These are phyloP conservation scores for Diaporthe longicolla DNA, from an alignment of 2,329 filamentous ascomycete genomes.

Conservation along the genomic window DNA sequence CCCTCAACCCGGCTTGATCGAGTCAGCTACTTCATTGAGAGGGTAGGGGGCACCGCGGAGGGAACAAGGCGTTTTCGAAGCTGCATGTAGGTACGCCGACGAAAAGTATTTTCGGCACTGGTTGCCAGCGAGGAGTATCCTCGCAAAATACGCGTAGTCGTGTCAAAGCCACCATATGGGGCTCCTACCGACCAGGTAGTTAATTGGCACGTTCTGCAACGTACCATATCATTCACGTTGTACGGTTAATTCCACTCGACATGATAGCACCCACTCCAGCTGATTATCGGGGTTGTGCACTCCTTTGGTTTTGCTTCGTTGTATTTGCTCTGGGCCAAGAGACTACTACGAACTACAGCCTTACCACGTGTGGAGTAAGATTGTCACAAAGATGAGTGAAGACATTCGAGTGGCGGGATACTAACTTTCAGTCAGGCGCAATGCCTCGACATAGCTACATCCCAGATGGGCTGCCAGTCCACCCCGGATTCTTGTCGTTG, in stretches of 20 bases:
- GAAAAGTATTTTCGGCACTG: slow-evolving; percentile 3
- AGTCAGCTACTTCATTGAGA: neutral
- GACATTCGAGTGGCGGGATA: too few relatives aligned
- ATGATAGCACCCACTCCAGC: neutral
- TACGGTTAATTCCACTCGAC: neutral
- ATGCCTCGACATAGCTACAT: slow-evolving; percentile 1
- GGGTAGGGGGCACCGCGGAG: neutral
- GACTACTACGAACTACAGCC: neutral
- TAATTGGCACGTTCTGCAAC: neutral
- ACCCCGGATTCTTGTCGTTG: neutral
- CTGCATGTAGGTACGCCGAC: neutral
- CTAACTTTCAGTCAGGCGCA: neutral
- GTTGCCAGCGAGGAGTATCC: neutral
- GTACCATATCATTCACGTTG: neutral
- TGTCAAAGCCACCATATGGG: slow-evolving; percentile 5
- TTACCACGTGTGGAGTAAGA: slow-evolving; percentile 6
- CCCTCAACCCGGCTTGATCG: neutral
- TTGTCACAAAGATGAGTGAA: too few relatives aligned
- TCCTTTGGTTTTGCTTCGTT: slow-evolving; percentile 2
- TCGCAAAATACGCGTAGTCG: neutral
- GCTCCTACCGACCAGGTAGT: neutral
- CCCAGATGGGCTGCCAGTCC: neutral
- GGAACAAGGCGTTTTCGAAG: neutral
- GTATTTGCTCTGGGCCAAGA: neutral
- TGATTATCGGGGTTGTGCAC: neutral